phyloP scores from a whole-genome alignment of 2,329 filamentous ascomycete genomes.

The Reticulascus tulasneorum region DNA sequence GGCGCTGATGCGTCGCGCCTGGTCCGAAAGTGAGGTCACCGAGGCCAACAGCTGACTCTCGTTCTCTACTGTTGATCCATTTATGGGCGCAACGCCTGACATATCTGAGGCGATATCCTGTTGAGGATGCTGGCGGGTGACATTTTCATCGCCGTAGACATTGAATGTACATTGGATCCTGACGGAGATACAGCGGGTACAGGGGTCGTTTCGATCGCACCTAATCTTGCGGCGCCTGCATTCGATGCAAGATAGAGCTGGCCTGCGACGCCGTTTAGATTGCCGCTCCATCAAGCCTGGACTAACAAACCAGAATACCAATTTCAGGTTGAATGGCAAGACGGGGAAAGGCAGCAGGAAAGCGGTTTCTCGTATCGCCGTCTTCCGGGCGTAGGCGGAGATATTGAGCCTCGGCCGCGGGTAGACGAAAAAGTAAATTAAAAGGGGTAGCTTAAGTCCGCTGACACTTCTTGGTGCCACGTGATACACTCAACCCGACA shows the following conservation, averaged over 20 bases:
- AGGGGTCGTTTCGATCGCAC: constrained; percentile 38
- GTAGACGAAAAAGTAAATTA: too few species aligned
- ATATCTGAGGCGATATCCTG: background rate
- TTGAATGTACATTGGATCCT: constrained; percentile 27
- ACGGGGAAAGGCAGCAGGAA: too few species aligned
- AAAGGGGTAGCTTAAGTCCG: too few species aligned
- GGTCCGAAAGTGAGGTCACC: background rate
- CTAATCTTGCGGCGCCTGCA: constrained; percentile 43
- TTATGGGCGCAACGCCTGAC: too few species aligned
- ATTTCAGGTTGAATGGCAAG: too few species aligned
- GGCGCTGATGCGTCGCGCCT: too few species aligned
- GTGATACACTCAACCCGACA: too few species aligned
- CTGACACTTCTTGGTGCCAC: too few species aligned
- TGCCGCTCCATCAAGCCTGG: constrained; percentile 9
- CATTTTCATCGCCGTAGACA: constrained; percentile 3
- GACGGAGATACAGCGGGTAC: constrained; percentile 29
- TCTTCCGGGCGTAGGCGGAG: too few species aligned
- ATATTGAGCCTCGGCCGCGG: too few species aligned
- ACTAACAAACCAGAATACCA: too few species aligned
- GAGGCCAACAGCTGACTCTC: background rate
- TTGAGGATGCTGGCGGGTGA: background rate
- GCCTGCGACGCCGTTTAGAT: constrained; percentile 24
- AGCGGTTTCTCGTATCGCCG: too few species aligned
- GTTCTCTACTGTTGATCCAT: background rate
- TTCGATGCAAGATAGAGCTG: constrained; percentile 36